These are phyloP conservation scores for Epichloe gansuensis DNA, from an alignment of 2,329 filamentous ascomycete species.

Conservation along the genomic window DNA sequence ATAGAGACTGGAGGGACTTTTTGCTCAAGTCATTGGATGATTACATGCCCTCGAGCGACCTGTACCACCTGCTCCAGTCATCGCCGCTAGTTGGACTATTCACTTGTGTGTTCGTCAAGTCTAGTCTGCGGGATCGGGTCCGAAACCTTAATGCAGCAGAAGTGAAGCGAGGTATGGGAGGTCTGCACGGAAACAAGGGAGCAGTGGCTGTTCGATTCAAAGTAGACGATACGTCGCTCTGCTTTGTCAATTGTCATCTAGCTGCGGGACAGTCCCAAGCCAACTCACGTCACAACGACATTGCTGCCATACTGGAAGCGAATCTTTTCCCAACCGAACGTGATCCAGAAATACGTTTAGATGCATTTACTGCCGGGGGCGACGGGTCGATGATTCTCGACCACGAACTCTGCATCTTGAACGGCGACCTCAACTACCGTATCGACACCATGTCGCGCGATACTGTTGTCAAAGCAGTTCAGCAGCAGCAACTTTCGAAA, in stretches of 20 bases:
- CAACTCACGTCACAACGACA: constrained; percentile 80
- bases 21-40: constrained; percentile 72
- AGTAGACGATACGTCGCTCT: constrained; percentile 85
- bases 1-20: constrained; percentile 91
- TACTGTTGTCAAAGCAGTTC: constrained; percentile 75
- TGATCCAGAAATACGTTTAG: constrained; percentile 53
- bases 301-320: constrained; percentile 77
- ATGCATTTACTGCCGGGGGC: constrained; percentile 80
- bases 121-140: constrained; percentile 62
- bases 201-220: constrained; percentile 85
- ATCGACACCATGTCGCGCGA: constrained; percentile 96
- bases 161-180: constrained; percentile 92
- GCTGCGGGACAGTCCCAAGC: constrained; percentile 89
- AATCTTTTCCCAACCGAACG: constrained; percentile 59
- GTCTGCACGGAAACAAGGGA: constrained; percentile 91
- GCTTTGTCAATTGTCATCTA: constrained; percentile 94
- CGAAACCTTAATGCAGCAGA: constrained; percentile 66
- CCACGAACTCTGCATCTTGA: constrained; percentile 93
- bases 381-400: constrained; percentile 92
- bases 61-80: constrained; percentile 79
- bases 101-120: constrained; percentile 88
- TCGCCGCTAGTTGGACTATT: constrained; percentile 84
- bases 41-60: constrained; percentile 59
- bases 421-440: constrained; percentile 94
- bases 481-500: constrained; percentile 67